Conservation (phyloP, 495 filamentous ascomycete genomes). For the Darksidea phi region DNA sequence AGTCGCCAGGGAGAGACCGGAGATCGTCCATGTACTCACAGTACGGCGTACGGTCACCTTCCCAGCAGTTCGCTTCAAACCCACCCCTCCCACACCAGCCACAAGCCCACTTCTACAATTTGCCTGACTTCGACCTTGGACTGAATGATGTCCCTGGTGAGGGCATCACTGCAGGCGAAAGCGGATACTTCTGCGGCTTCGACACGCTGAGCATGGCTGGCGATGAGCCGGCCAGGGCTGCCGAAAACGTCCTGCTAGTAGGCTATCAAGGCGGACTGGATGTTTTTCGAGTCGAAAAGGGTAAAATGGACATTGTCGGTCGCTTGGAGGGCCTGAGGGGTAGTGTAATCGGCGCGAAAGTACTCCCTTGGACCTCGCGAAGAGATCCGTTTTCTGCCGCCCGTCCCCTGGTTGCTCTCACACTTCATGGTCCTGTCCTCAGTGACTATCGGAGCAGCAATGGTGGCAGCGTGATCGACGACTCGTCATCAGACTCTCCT, state of each 20-base stretch:
- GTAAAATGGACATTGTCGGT: constrained; percentile 62
- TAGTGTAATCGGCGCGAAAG: constrained; percentile 76
- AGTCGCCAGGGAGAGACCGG: constrained; percentile 28
- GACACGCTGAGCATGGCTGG: constrained; percentile 60
- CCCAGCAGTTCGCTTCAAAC: constrained; percentile 43
- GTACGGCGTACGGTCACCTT: constrained; percentile 45
- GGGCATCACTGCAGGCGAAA: constrained; percentile 57
- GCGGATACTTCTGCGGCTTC: constrained; percentile 75
- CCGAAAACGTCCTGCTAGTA: constrained; percentile 68
- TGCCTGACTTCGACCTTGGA: constrained; percentile 56
- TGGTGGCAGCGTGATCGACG: constrained; percentile 24
- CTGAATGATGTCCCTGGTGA: constrained; percentile 35
- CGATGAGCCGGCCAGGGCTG: constrained; percentile 50
- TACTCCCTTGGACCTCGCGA: constrained; percentile 59
- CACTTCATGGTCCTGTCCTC: constrained; percentile 69
- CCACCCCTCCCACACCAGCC: constrained; percentile 79
- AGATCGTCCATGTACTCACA: constrained; percentile 63
- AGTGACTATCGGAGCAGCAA: constrained; percentile 10
- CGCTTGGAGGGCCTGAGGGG: constrained; percentile 74
- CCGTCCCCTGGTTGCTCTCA: constrained; percentile 68
- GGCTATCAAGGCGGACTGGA: constrained; percentile 76
- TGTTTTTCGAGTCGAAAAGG: constrained; percentile 66
- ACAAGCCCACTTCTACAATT: constrained; percentile 66
- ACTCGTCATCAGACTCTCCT: constrained; percentile 24
- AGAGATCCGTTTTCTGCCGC: constrained; percentile 46